These are phyloP conservation scores for Nidularia pulvinata DNA, from an alignment of 768 basidiomycete genomes.

Conservation along the genomic window DNA sequence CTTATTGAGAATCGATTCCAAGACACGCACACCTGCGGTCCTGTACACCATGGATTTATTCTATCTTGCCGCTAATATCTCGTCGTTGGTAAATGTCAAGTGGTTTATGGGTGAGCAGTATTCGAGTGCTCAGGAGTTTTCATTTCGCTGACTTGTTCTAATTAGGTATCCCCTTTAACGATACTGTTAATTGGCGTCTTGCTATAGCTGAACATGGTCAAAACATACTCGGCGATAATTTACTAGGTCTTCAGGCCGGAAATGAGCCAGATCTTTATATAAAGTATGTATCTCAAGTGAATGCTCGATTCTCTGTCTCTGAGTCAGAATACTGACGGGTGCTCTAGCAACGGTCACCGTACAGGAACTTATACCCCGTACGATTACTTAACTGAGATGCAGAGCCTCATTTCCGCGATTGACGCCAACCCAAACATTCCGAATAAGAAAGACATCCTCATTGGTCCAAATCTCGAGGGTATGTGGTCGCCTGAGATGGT, in stretches of 20 bases:
- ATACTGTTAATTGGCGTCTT: conserved; percentile 50
- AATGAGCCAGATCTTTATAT: conserved; percentile 83
- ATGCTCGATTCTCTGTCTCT: conserved; percentile 1
- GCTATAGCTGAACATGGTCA: conserved; percentile 58
- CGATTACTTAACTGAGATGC: conserved; percentile 47
- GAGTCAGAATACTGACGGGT: not conserved
- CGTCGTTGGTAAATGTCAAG: conserved; percentile 52
- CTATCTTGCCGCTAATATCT: conserved; percentile 62
- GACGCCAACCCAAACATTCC: conserved; percentile 19
- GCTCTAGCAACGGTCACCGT: conserved; percentile 29
- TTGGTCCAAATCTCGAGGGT: conserved; percentile 65
- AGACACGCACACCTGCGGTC: conserved; percentile 69
- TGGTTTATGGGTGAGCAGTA: conserved; percentile 56
- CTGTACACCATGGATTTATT: conserved; percentile 66
- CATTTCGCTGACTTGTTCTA: not conserved
- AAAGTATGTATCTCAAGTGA: conserved; percentile 13
- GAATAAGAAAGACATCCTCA: conserved; percentile 31
- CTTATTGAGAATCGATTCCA: not conserved
- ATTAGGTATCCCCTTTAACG: conserved; percentile 62
- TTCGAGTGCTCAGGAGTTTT: not conserved
- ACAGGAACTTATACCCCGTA: conserved; percentile 22
- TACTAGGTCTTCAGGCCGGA: conserved; percentile 71
- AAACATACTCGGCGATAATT: conserved; percentile 58
- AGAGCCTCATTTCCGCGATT: conserved; percentile 15
- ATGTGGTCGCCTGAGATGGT: conserved; percentile 46